phyloP scores from a whole-genome alignment of 495 filamentous ascomycete species.

The Lasiosphaeria miniovina region DNA sequence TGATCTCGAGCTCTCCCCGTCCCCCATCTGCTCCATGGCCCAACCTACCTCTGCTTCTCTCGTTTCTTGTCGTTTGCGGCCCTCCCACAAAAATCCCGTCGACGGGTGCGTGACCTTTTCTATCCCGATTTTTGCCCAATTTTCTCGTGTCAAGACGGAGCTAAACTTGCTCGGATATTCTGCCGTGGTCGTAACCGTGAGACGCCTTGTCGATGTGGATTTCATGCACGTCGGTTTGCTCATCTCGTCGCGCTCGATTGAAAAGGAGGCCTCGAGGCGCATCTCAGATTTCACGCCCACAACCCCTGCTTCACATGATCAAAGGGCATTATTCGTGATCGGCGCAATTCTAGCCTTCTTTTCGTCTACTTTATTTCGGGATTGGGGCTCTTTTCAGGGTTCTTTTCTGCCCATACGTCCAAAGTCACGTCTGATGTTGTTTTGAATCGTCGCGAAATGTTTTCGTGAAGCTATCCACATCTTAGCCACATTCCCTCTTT shows the following conservation, averaged over 20 bases:
- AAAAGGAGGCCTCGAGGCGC: slow-evolving; percentile 27
- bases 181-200: not conserved
- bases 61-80: slow-evolving; percentile 26
- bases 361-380: slow-evolving; percentile 8
- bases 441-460: slow-evolving; percentile 7
- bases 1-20: slow-evolving; percentile 37
- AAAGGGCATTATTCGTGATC: slow-evolving; percentile 21
- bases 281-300: slow-evolving; percentile 28
- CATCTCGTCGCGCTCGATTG: slow-evolving; percentile 18
- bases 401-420: slow-evolving; percentile 6
- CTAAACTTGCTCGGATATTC: not conserved
- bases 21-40: slow-evolving; percentile 27
- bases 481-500: slow-evolving; percentile 13
- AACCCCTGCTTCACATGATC: slow-evolving; percentile 32
- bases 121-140: slow-evolving; percentile 19
- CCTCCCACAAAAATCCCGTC: slow-evolving; percentile 10
- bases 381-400: not conserved
- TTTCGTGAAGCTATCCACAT: slow-evolving; percentile 45
- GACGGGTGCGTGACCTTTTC: not conserved
- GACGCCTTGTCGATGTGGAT: not conserved
- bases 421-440: slow-evolving; percentile 27
- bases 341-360: slow-evolving; percentile 24
- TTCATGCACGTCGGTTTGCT: slow-evolving; percentile 25
- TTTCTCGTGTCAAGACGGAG: slow-evolving; percentile 15
- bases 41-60: slow-evolving; percentile 37